Percentiles rank a stretch among this genome's conserved stretches.
phyloP scores from a whole-genome alignment of 2,329 filamentous ascomycete species.

The Clonostachys rhizophaga region DNA sequence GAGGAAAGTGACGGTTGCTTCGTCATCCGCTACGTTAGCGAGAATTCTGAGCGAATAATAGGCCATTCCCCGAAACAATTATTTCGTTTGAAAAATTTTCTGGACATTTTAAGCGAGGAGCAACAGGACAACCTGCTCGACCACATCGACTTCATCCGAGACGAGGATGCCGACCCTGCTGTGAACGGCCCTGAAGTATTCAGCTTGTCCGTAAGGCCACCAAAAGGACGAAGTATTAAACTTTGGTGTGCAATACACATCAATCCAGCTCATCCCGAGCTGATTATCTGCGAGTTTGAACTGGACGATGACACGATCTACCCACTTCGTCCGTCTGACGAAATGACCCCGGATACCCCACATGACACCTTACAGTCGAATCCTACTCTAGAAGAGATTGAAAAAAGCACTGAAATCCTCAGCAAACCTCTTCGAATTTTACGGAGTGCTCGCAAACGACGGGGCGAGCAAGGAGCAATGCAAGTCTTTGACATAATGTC shows the following conservation, averaged over 20 bases:
- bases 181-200: conserved; percentile 83
- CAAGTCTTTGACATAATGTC: conserved; percentile 90
- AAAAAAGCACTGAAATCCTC: conserved; percentile 69
- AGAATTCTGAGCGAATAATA: conserved; percentile 72
- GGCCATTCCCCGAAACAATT: conserved; percentile 74
- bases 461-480: conserved; percentile 78
- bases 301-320: conserved; percentile 69
- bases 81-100: conserved; percentile 70
- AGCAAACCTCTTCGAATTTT: conserved; percentile 77
- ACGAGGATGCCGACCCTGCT: conserved; percentile 72
- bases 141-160: conserved; percentile 82
- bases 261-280: conserved; percentile 59
- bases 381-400: conserved; percentile 69
- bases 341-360: conserved; percentile 56
- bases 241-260: conserved; percentile 87
- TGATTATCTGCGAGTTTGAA: conserved; percentile 87
- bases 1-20: conserved; percentile 67
- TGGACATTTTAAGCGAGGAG: conserved; percentile 80
- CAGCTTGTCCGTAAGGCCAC: conserved; percentile 64
- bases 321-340: conserved; percentile 60
- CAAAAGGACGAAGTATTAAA: conserved; percentile 55
- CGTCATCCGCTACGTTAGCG: conserved; percentile 69
- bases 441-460: conserved; percentile 68
- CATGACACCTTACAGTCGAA: conserved; percentile 71
- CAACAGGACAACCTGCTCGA: conserved; percentile 80